phyloP scores from a whole-genome alignment of 2,329 filamentous ascomycete species.

The Nigrospora osmanthi region DNA sequence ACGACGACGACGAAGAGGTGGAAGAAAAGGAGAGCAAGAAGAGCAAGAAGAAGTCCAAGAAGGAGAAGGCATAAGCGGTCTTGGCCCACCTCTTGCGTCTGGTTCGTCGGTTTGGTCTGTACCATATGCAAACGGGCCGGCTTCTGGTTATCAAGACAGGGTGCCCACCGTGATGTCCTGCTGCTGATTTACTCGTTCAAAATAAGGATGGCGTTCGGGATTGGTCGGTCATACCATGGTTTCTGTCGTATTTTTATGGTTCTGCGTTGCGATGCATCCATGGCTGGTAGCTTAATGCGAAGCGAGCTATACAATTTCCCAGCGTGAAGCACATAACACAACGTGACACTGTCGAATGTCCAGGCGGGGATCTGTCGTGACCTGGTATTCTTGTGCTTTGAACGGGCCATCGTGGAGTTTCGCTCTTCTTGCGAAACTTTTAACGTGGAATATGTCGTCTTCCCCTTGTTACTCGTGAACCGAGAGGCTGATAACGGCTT shows the following conservation, averaged over 20 bases:
- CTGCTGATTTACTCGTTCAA: conserved; percentile 1
- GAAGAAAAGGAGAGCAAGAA: conserved; percentile 30
- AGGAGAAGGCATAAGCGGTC: conserved; percentile 42
- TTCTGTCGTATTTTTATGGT: conserved; percentile 1
- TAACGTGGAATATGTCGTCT: too few relatives aligned
- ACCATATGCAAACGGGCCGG: conserved; percentile 1
- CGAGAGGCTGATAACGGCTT: too few relatives aligned
- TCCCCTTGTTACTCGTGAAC: too few relatives aligned
- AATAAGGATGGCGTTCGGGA: conserved; percentile 3
- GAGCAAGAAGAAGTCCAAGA: conserved; percentile 57
- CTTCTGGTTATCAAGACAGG: too few relatives aligned
- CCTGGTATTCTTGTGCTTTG: too few relatives aligned
- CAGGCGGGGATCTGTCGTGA: too few relatives aligned
- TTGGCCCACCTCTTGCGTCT: not conserved
- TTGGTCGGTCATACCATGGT: conserved; percentile 3
- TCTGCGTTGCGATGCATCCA: not conserved
- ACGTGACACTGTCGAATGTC: too few relatives aligned
- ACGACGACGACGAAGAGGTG: conserved; percentile 50
- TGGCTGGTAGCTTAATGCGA: conserved; percentile 2
- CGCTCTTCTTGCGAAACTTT: too few relatives aligned
- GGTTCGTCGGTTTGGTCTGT: conserved; percentile 1
- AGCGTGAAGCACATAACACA: too few relatives aligned
- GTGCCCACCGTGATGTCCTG: too few relatives aligned
- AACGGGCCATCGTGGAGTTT: too few relatives aligned
- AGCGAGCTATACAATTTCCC: not conserved